These are phyloP conservation scores for Acanthamoeba lenticulata DNA, from an alignment of 208 protist species.

Conservation along the genomic window DNA sequence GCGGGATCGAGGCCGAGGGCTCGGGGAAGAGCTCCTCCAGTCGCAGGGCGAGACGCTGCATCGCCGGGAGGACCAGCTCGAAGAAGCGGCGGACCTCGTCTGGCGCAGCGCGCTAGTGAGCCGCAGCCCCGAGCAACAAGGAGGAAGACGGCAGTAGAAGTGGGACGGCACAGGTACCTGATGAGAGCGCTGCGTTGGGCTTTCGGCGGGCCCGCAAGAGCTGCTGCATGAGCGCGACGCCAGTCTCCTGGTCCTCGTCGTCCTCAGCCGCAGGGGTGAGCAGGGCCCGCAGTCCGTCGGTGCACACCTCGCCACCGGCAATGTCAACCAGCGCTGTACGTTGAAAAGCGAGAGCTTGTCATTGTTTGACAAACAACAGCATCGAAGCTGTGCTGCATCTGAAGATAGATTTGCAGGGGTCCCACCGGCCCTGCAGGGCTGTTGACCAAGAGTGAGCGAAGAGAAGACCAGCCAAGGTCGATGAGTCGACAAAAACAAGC, in stretches of 20 bases:
- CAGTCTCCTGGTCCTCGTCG: not conserved
- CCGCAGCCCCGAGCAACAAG: not conserved
- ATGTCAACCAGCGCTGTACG: not conserved
- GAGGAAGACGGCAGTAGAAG: not conserved
- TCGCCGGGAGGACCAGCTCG: not conserved
- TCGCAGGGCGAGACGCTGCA: not conserved
- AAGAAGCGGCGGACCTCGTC: constrained; percentile 48
- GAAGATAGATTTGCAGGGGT: too few relatives aligned
- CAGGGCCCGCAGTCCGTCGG: not conserved
- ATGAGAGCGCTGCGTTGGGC: not conserved
- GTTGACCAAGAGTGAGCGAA: too few relatives aligned
- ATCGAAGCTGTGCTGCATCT: too few relatives aligned
- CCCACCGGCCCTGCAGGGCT: too few relatives aligned
- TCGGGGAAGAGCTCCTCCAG: constrained; percentile 56
- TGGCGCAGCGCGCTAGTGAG: not conserved
- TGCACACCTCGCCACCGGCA: not conserved
- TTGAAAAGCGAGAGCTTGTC: too few relatives aligned
- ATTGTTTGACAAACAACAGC: too few relatives aligned
- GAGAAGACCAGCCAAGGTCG: too few relatives aligned
- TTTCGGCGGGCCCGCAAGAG: not conserved
- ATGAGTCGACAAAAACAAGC: too few relatives aligned
- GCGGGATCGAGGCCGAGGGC: not conserved
- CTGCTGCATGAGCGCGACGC: not conserved
- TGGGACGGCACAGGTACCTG: not conserved
- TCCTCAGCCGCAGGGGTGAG: not conserved